A percentile compares a stretch with the other conserved stretches of the same genome.
These are phyloP conservation scores for Globisporangium orthogonon DNA, from an alignment of 352 stramenopile species.

Conservation along the genomic window DNA sequence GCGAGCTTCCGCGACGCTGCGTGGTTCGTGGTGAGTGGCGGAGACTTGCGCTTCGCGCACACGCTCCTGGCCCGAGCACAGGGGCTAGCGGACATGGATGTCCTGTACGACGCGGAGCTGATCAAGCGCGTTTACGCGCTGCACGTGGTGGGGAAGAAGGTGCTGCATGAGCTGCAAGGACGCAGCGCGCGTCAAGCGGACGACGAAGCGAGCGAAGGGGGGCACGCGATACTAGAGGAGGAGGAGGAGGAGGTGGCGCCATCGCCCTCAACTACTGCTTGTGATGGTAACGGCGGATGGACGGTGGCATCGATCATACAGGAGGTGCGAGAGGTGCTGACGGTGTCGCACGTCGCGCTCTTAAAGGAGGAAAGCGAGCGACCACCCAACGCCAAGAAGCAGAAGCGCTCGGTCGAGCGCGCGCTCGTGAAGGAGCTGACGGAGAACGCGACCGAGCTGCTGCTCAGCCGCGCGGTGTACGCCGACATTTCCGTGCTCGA, in stretches of 20 bases:
- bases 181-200: constrained; percentile 5
- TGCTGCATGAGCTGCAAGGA: constrained; percentile 34
- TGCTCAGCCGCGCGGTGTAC: constrained; percentile 37
- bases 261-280: no score
- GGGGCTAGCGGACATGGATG: constrained; percentile 26
- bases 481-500: constrained; percentile 29
- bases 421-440: constrained; percentile 48
- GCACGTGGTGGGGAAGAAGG: constrained; percentile 36
- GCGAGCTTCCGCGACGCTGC: constrained; percentile 25
- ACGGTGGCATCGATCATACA: constrained; percentile 21
- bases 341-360: constrained; percentile 21
- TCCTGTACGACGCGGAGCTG: constrained; percentile 19
- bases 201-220: neutral
- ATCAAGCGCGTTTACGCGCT: constrained; percentile 31
- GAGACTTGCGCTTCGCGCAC: constrained; percentile 42
- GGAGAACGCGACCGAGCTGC: constrained; percentile 58
- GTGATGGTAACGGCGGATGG: neutral
- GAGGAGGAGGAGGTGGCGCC: neutral
- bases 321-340: constrained; percentile 28
- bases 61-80: constrained; percentile 56
- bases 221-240: neutral
- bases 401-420: constrained; percentile 24
- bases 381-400: constrained; percentile 4
- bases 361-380: constrained; percentile 12
- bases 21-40: constrained; percentile 40